Conservation (phyloP, 2,329 filamentous ascomycete species). For the Paecilomyces sp. region DNA sequence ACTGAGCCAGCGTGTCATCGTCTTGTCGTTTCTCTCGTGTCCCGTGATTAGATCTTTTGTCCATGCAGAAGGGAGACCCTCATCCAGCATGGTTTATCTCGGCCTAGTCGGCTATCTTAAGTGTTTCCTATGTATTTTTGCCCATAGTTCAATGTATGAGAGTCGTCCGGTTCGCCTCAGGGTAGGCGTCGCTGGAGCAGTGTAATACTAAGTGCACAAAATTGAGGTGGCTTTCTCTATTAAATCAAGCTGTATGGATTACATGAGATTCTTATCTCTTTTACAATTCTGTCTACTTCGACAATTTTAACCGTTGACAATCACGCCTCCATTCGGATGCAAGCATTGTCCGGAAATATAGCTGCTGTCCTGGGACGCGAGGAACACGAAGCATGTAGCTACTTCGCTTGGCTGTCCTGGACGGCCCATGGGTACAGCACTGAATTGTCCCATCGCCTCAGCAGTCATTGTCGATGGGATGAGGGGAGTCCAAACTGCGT, state of each 20-base stretch:
- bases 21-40: neutral
- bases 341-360: conserved; percentile 68
- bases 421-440: conserved; percentile 63
- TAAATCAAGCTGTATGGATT: neutral
- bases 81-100: neutral
- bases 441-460: conserved; percentile 65
- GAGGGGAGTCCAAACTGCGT: conserved; percentile 64
- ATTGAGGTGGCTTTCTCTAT: neutral
- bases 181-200: neutral
- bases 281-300: neutral
- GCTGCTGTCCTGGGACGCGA: conserved; percentile 67
- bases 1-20: neutral
- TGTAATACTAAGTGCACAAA: neutral
- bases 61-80: neutral
- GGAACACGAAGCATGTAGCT: conserved; percentile 72
- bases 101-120: neutral
- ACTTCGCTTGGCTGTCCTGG: conserved; percentile 76
- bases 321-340: conserved; percentile 55
- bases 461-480: conserved; percentile 67
- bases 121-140: neutral
- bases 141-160: neutral
- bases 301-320: conserved; percentile 41
- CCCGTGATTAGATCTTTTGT: neutral
- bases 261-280: neutral
- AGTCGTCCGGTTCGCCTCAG: neutral